Percentiles rank a stretch among this genome's conserved stretches.
These are phyloP conservation scores for Bjerkandera adusta DNA, from an alignment of 1,284 basidiomycete genomes.

Conservation along the genomic window DNA sequence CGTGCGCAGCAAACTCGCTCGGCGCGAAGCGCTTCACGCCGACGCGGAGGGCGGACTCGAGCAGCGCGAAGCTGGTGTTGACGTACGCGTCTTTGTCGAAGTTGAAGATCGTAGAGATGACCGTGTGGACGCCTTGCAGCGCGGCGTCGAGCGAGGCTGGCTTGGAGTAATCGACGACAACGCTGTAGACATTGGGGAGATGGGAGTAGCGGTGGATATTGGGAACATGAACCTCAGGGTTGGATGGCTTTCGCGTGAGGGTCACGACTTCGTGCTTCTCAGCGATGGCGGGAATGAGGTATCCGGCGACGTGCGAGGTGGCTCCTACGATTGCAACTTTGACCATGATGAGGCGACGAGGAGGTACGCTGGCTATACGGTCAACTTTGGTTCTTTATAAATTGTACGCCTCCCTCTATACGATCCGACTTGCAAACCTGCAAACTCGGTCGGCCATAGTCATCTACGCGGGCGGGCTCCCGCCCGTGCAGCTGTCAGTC, in stretches of 20 bases:
- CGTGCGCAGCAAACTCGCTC: not conserved
- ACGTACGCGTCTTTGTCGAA: not conserved
- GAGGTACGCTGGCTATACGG: too few relatives aligned
- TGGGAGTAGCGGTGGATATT: too few relatives aligned
- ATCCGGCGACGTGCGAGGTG: slow-evolving; percentile 1
- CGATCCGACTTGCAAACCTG: too few relatives aligned
- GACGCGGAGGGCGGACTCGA: slow-evolving; percentile 4
- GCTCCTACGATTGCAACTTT: slow-evolving; percentile 3
- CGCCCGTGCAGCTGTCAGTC: too few relatives aligned
- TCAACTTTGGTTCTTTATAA: too few relatives aligned
- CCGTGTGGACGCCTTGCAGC: slow-evolving; percentile 10
- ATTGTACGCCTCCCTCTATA: too few relatives aligned
- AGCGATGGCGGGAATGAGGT: not conserved
- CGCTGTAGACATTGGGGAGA: not conserved
- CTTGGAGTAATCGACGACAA: slow-evolving; percentile 7
- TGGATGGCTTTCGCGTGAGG: not conserved
- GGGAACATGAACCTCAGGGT: not conserved
- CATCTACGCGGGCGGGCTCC: too few relatives aligned
- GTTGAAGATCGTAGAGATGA: slow-evolving; percentile 10
- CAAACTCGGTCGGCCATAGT: too few relatives aligned
- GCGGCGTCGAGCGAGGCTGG: slow-evolving; percentile 5
- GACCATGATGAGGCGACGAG: not conserved
- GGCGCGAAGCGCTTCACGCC: slow-evolving; percentile 13
- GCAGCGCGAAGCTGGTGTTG: slow-evolving; percentile 7
- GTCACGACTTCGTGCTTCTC: slow-evolving; percentile 2